A percentile compares a stretch with the other conserved stretches of the same genome.
These are phyloP conservation scores for Chiua virens DNA, from an alignment of 768 basidiomycete genomes.

Conservation along the genomic window DNA sequence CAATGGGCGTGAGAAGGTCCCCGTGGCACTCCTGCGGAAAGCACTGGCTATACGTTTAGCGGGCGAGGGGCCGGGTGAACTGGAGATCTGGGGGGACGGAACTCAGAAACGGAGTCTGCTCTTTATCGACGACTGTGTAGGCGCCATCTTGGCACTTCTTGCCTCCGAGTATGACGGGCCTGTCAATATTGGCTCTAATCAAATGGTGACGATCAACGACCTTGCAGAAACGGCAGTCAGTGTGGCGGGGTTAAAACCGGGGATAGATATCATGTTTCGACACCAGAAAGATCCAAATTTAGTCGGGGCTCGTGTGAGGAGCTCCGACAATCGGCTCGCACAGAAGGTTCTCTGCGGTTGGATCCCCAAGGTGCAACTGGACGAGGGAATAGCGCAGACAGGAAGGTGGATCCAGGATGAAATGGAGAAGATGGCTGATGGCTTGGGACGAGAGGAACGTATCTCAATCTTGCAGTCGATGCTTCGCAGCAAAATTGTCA, in stretches of 20 bases:
- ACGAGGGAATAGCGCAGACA: constrained; percentile 49
- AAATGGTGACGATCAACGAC: constrained; percentile 39
- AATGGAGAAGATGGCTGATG: constrained; percentile 26
- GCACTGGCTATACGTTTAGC: constrained; percentile 35
- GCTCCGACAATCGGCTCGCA: constrained; percentile 48
- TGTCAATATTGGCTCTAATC: constrained; percentile 54
- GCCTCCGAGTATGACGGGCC: constrained; percentile 35
- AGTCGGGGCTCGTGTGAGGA: constrained; percentile 50
- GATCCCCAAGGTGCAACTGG: constrained; percentile 41
- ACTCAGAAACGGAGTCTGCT: constrained; percentile 54
- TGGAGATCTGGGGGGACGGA: constrained; percentile 63
- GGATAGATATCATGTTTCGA: constrained; percentile 26
- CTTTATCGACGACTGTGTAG: constrained; percentile 55
- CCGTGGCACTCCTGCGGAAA: constrained; percentile 57
- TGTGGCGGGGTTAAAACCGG: constrained; percentile 29
- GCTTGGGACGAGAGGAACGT: constrained; percentile 5
- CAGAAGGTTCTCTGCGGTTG: constrained; percentile 36
- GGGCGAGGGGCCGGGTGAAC: constrained; percentile 9
- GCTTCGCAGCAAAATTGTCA: constrained; percentile 38
- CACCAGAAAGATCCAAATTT: constrained; percentile 31
- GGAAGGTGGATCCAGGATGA: constrained; percentile 47
- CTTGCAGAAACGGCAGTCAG: constrained; percentile 43
- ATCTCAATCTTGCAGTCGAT: constrained; percentile 22
- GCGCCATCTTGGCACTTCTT: constrained; percentile 47
- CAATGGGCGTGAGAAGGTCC: constrained; percentile 57